Base-by-base conservation (phyloP, 2,329 filamentous ascomycete species). In the Diatrype stigma region DNA sequence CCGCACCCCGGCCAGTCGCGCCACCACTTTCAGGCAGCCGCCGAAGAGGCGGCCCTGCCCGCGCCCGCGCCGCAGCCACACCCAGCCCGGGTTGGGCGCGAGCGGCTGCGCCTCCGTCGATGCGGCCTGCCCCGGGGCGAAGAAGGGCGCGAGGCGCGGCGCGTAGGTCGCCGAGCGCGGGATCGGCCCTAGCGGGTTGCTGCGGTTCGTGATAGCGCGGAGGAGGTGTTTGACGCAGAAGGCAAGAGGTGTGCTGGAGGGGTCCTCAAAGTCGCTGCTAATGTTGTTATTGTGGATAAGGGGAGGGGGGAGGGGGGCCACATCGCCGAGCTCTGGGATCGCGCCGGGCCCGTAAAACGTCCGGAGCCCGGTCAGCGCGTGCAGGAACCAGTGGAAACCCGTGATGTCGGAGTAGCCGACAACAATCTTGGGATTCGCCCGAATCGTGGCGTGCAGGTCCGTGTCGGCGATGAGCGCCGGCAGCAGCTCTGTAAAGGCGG, bases 31-130 rank as follows among this genome's bases (percentile, higher is more conserved):
- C 16, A 75, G 59, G 34, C 70, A 74, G 2, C 69, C 72, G 19
- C 72, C 73, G 38, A 75, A 74, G 62, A 63, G 72, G 34, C 70
- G 72, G 2, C 78, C 79, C 7, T 74, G 53, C 0, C 63, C 64
- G 42, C 58, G 63, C 0, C 70, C 71, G 0, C 30, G 48, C 2
- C 70, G 63, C 14, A 75, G 49, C 72, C 72, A 74, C 11, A 35
- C 59, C 71, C 71, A 73, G 0, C 53, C 53, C 2, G 62, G 54
- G 5, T 60, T 63, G 0, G 64, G 60, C 0, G 47, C 49, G 7
- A 73, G 62, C 8, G 66, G 60, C 3, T 65, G 59, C 14, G 62
- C 52, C 46, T 60, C 61, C 28, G 55, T 54, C 1, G 63, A 66
- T 10, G 54, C 46, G 11, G 62, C 49, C 1, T 63, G 48, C 1